phyloP scores from a whole-genome alignment of 768 basidiomycete species.

The Lentinula detonsa region DNA sequence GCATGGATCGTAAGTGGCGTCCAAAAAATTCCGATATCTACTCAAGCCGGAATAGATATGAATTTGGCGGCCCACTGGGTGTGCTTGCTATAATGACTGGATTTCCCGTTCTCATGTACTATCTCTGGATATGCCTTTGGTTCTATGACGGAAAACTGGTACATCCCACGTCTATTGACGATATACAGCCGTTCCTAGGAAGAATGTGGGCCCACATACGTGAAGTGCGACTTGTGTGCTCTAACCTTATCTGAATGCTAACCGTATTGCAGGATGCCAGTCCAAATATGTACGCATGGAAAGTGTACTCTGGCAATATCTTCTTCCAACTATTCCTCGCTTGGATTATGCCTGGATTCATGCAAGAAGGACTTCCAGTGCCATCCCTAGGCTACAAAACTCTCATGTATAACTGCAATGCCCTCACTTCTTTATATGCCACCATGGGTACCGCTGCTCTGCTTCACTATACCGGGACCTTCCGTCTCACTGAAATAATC shows the following conservation, averaged over 20 bases:
- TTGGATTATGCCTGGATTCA: constrained; percentile 84
- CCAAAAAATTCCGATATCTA: constrained; percentile 4
- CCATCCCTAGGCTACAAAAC: constrained; percentile 91
- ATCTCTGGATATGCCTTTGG: constrained; percentile 96
- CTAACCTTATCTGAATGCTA: not conserved
- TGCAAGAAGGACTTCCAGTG: constrained; percentile 94
- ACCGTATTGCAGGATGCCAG: constrained; percentile 66
- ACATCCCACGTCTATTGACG: constrained; percentile 59
- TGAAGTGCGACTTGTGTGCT: constrained; percentile 43
- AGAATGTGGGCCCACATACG: constrained; percentile 84
- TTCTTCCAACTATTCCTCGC: constrained; percentile 88
- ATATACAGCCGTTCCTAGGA: constrained; percentile 70
- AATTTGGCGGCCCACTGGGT: constrained; percentile 94
- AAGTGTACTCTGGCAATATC: constrained; percentile 85
- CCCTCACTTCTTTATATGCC: constrained; percentile 75
- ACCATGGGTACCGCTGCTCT: constrained; percentile 70
- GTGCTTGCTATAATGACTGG: constrained; percentile 90
- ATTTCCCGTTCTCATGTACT: constrained; percentile 96
- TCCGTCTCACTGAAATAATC: constrained; percentile 91
- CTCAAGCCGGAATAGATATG: constrained; percentile 55
- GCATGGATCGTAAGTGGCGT: constrained; percentile 47
- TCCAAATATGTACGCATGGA: constrained; percentile 85
- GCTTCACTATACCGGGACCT: constrained; percentile 75
- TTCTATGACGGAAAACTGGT: constrained; percentile 88
- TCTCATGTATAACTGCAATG: constrained; percentile 96